Base-by-base conservation (phyloP, 1,139 yeast genomes). In the Pichia sp. region DNA sequence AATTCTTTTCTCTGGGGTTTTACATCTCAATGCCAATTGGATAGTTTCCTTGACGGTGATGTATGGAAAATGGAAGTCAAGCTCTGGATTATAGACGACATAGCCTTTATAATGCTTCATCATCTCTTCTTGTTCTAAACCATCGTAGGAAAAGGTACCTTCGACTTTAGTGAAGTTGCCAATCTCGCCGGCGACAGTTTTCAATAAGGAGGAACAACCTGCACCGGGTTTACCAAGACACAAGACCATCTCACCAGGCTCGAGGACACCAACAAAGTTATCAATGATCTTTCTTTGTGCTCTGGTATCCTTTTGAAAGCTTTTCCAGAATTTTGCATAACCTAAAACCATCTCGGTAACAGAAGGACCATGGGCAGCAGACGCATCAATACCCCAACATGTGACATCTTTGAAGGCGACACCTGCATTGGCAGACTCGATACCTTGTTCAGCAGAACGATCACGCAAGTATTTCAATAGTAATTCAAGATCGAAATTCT, bases 51-150 rank as follows among this genome's bases (percentile, higher is more conserved):
- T 66, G 8, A 65, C 70, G n/a, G 56, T 46, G 37, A 65, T 54
- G 43, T 62, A 65, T 7, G 70, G 69, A 51, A 65, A 64, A 50
- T 65, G 70, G 27, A 49, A 50, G 49, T 65, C 70, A 12, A 62
- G 52, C 50, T 65, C 69, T 11, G 69, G 69, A 15, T 62, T 59
- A 41, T 63, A 65, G 19, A 64, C 51, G 11, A 65, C 64, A 37
- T 63, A 65, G 30, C 67, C 67, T 33, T 66, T 51, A 39, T 52
- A 59, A 29, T 58, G 50, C 3, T 50, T 49, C 58, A 71, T 85
- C 56, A 75, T 86, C 25, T 79, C 88, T 50, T 72, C 67, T 32
- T 84, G 84, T 3, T 66, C 48, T 33, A 72, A 58, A 25, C 73
- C 74, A 49, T 72, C 72, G 44, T 72, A 73, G 10, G 63, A 32